These are phyloP conservation scores for Backusella tuberculispora DNA, from an alignment of 192 early-diverging fungal genomes.

Conservation along the genomic window DNA sequence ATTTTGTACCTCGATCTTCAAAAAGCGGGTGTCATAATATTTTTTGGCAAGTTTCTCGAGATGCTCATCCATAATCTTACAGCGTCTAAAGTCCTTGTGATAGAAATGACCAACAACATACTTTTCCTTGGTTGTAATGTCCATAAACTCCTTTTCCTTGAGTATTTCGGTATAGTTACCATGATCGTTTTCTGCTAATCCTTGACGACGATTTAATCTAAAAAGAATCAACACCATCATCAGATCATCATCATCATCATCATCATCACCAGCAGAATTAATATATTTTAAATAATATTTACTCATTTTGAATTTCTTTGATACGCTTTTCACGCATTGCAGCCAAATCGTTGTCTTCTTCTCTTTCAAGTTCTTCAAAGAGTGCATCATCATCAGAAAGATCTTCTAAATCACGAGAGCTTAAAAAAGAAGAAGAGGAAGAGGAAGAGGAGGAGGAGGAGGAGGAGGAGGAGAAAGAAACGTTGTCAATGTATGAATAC, in stretches of 20 bases:
- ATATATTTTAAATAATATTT: slow-evolving; percentile 31
- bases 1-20: slow-evolving; percentile 86
- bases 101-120: slow-evolving; percentile 86
- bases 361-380: slow-evolving; percentile 86
- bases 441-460: too few species aligned
- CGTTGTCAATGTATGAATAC: not conserved
- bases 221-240: not conserved
- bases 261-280: not conserved
- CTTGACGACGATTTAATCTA: slow-evolving; percentile 65
- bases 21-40: slow-evolving; percentile 86
- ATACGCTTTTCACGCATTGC: slow-evolving; percentile 82
- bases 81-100: slow-evolving; percentile 92
- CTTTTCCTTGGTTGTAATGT: slow-evolving; percentile 72
- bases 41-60: slow-evolving; percentile 74
- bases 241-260: not conserved
- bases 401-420: slow-evolving; percentile 44
- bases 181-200: slow-evolving; percentile 65
- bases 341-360: slow-evolving; percentile 72
- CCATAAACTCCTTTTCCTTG: slow-evolving; percentile 85
- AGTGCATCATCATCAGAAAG: slow-evolving; percentile 73
- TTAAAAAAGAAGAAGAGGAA: not conserved
- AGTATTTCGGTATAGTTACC: slow-evolving; percentile 78
- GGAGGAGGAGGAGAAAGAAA: too few species aligned
- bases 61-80: slow-evolving; percentile 92
- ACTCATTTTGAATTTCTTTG: slow-evolving; percentile 86